phyloP scores from a whole-genome alignment of 2,329 filamentous ascomycete genomes.

The Ascochyta koolunga region DNA sequence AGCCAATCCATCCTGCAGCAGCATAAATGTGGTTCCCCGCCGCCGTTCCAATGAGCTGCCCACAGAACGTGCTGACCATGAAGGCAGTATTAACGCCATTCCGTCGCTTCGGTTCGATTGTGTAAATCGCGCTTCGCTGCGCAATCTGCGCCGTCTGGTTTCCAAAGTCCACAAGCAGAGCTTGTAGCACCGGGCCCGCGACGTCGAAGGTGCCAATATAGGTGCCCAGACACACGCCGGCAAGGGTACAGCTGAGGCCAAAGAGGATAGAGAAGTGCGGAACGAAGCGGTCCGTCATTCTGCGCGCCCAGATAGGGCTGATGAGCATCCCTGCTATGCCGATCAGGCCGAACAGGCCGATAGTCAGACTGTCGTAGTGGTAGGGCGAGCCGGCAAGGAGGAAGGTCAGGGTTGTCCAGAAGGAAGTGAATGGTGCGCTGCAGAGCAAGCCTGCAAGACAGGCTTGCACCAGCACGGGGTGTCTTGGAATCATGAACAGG shows the following conservation, averaged over 20 bases:
- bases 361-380: constrained; percentile 68
- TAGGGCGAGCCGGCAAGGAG: constrained; percentile 74
- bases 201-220: constrained; percentile 70
- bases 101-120: constrained; percentile 71
- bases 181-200: constrained; percentile 75
- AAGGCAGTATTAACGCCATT: constrained; percentile 83
- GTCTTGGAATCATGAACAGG: constrained; percentile 64
- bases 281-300: constrained; percentile 72
- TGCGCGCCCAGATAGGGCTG: constrained; percentile 71
- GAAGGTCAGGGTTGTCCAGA: constrained; percentile 82
- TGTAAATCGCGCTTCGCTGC: constrained; percentile 73
- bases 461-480: constrained; percentile 73
- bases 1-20: constrained; percentile 61
- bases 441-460: constrained; percentile 70
- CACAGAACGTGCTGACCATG: constrained; percentile 77
- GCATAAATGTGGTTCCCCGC: constrained; percentile 63
- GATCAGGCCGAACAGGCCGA: constrained; percentile 80
- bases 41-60: constrained; percentile 71
- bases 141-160: constrained; percentile 76
- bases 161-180: constrained; percentile 72
- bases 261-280: constrained; percentile 71
- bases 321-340: constrained; percentile 72
- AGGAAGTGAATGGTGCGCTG: constrained; percentile 67
- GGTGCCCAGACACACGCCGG: constrained; percentile 70
- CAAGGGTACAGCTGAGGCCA: constrained; percentile 63